Evolutionary conservation across 2,329 filamentous ascomycete species (phyloP).

Genomic region (Rhytidhysteron rufulum): DNA sequence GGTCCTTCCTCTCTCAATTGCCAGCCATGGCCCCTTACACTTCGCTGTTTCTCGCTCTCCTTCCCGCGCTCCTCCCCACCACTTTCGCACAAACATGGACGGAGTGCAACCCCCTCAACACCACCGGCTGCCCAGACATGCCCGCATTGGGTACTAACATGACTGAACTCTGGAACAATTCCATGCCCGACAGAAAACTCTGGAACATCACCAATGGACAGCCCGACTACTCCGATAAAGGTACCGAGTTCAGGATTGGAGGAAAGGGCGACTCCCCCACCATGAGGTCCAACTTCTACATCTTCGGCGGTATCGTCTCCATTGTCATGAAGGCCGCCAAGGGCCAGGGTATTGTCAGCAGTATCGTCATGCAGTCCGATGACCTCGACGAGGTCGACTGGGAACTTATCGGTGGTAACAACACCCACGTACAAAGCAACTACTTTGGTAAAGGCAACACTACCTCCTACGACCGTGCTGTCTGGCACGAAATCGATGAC

Average conservation of each 20-base stretch:
- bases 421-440: constrained; percentile 45
- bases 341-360: constrained; percentile 49
- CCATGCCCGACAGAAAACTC: constrained; percentile 37
- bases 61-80: constrained; percentile 38
- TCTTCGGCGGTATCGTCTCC: constrained; percentile 52
- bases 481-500: constrained; percentile 25
- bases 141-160: constrained; percentile 63
- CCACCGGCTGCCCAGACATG: constrained; percentile 64
- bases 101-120: constrained; percentile 71
- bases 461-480: constrained; percentile 47
- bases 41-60: constrained; percentile 33
- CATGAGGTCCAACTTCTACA: constrained; percentile 59
- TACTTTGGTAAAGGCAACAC: constrained; percentile 56
- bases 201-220: constrained; percentile 68
- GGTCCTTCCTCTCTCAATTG: constrained; percentile 7
- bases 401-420: constrained; percentile 41
- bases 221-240: constrained; percentile 59
- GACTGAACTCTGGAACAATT: constrained; percentile 51
- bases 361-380: constrained; percentile 49
- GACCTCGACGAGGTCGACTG: constrained; percentile 54
- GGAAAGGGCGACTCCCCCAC: constrained; percentile 73
- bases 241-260: constrained; percentile 68
- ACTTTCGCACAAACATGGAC: constrained; percentile 70
- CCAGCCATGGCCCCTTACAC: constrained; percentile 28
- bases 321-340: constrained; percentile 46